phyloP scores from a whole-genome alignment of 768 basidiomycete genomes.

The Lentinula guzmanii region DNA sequence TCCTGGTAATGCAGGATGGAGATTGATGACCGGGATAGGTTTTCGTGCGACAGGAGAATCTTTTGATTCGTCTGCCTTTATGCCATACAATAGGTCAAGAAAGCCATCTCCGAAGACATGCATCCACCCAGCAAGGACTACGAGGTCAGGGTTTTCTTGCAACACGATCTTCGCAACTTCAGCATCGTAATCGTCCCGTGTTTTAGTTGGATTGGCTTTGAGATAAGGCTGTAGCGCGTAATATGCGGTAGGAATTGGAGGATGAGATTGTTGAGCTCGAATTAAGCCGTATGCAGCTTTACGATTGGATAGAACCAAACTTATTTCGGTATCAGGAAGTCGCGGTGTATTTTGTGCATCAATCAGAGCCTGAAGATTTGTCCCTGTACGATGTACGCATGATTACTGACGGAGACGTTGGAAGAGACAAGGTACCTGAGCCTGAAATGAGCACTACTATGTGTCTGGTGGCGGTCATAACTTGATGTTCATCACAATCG shows the following conservation, averaged over 20 bases:
- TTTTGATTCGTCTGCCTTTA: slow-evolving; percentile 18
- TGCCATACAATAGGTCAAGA: slow-evolving; percentile 56
- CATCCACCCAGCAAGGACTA: slow-evolving; percentile 99
- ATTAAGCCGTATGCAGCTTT: slow-evolving; percentile 86
- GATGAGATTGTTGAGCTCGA: slow-evolving; percentile 64
- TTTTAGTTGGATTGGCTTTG: slow-evolving; percentile 64
- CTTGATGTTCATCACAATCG: neutral
- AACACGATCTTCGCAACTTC: slow-evolving; percentile 71
- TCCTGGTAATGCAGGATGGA: slow-evolving; percentile 94
- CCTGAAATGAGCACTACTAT: slow-evolving; percentile 47
- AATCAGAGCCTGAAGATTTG: slow-evolving; percentile 94
- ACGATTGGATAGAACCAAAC: slow-evolving; percentile 85
- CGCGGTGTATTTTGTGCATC: slow-evolving; percentile 74
- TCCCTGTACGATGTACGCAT: slow-evolving; percentile 44
- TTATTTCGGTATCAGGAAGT: slow-evolving; percentile 68
- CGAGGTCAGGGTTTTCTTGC: slow-evolving; percentile 64
- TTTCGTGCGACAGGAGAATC: slow-evolving; percentile 8
- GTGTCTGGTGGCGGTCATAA: slow-evolving; percentile 13
- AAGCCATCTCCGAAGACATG: slow-evolving; percentile 86
- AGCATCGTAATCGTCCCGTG: slow-evolving; percentile 79
- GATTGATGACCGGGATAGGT: slow-evolving; percentile 82
- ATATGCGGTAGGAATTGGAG: slow-evolving; percentile 77
- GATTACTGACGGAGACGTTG: neutral
- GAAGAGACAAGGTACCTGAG: slow-evolving; percentile 31
- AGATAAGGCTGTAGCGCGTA: slow-evolving; percentile 83